Evolutionary conservation across 1,284 basidiomycete species (phyloP).

Genomic region (Leccinum pachyderme): DNA sequence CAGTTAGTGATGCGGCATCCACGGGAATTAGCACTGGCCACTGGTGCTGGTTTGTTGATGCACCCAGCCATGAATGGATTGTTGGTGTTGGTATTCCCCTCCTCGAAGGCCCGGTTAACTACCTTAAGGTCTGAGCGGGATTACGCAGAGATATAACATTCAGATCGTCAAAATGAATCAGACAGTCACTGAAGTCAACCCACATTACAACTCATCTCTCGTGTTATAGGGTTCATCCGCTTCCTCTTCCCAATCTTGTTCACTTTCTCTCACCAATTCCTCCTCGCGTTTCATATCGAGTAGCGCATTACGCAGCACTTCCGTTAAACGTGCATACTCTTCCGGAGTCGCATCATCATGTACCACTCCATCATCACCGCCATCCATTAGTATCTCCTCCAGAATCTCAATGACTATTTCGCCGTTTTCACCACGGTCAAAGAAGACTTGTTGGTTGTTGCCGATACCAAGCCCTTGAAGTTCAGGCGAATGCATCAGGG

Average conservation of each 20-base stretch:
- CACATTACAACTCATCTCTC: conserved; percentile 43
- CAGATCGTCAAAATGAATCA: conserved; percentile 13
- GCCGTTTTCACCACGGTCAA: conserved; percentile 47
- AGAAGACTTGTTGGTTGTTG: conserved; percentile 36
- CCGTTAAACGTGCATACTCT: conserved; percentile 36
- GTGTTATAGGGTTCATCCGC: conserved; percentile 20
- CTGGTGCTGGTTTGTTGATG: conserved; percentile 17
- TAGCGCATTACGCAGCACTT: conserved; percentile 43
- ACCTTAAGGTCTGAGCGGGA: conserved; percentile 1
- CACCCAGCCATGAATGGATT: conserved; percentile 23
- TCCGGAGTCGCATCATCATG: conserved; percentile 30
- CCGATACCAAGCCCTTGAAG: conserved; percentile 26
- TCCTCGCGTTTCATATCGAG: conserved; percentile 33
- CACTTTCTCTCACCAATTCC: conserved; percentile 20
- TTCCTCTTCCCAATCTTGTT: conserved; percentile 24
- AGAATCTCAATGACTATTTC: conserved; percentile 58
- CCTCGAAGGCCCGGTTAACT: conserved; percentile 1
- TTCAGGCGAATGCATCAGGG: conserved; percentile 39
- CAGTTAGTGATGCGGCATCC: conserved; percentile 1
- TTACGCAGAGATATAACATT: conserved; percentile 13
- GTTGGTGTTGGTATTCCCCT: conserved; percentile 5
- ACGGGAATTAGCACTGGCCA: conserved; percentile 25
- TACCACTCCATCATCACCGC: conserved; percentile 25
- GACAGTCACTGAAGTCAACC: conserved; percentile 20
- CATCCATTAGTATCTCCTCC: conserved; percentile 44